These are phyloP conservation scores for Entomortierella beljakovae DNA, from an alignment of 192 early-diverging fungal genomes.

Conservation along the genomic window DNA sequence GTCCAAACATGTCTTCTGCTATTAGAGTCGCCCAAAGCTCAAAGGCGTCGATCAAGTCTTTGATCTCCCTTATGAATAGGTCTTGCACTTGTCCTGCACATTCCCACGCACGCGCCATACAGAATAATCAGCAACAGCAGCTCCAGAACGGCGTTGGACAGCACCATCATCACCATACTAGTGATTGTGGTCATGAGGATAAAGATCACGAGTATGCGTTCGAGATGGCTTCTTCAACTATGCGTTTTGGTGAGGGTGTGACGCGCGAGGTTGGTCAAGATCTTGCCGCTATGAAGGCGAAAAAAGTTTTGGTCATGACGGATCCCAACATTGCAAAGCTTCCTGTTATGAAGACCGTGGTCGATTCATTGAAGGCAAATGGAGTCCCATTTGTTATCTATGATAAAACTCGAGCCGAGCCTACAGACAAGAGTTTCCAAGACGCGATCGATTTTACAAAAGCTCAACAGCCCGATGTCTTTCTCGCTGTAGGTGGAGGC, in stretches of 20 bases:
- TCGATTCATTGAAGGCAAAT: constrained; percentile 78
- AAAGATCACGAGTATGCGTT: constrained; percentile 73
- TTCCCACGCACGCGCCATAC: constrained; percentile 34
- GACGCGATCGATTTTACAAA: constrained; percentile 86
- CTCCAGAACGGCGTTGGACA: not conserved
- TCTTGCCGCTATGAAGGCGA: constrained; percentile 78
- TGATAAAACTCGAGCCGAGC: constrained; percentile 85
- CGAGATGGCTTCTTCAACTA: constrained; percentile 91
- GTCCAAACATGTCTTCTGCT: constrained; percentile 7
- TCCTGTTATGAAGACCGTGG: constrained; percentile 77
- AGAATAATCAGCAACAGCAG: constrained; percentile 18
- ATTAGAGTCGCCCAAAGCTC: constrained; percentile 44
- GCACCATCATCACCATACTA: constrained; percentile 24
- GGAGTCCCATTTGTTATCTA: constrained; percentile 79
- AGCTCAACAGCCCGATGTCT: constrained; percentile 79
- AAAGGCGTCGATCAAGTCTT: constrained; percentile 43
- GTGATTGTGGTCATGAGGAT: constrained; percentile 12
- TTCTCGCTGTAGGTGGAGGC: constrained; percentile 92
- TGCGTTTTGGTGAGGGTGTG: constrained; percentile 87
- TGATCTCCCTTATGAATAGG: constrained; percentile 56
- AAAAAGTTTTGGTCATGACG: constrained; percentile 90
- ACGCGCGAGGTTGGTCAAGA: constrained; percentile 91
- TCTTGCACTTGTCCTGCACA: constrained; percentile 52
- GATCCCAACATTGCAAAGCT: constrained; percentile 81
- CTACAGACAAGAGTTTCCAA: constrained; percentile 84